A percentile compares a stretch with the other conserved stretches of the same genome.
These are phyloP conservation scores for Podospora comata DNA, from an alignment of 495 filamentous ascomycete genomes.

Conservation along the genomic window DNA sequence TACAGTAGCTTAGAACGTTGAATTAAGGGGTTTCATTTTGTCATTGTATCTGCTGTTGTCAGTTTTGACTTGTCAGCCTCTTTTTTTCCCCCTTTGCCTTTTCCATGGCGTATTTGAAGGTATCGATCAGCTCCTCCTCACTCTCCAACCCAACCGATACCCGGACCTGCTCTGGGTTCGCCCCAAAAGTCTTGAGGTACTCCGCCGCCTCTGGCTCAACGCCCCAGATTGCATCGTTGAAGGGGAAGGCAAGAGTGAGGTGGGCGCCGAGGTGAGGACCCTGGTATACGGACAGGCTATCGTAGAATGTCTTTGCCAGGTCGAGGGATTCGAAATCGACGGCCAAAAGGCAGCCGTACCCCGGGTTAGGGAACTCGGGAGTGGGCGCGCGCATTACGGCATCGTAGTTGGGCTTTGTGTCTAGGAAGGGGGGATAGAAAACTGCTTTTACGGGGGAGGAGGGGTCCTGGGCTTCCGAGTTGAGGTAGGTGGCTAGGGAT, in stretches of 20 bases:
- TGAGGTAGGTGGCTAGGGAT: conserved; percentile 37
- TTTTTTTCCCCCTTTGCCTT: conserved; percentile 11
- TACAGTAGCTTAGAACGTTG: background rate
- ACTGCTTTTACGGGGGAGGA: conserved; percentile 35
- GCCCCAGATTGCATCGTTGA: conserved; percentile 39
- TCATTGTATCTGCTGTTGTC: background rate
- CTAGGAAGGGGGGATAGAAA: conserved; percentile 41
- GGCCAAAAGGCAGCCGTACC: conserved; percentile 39
- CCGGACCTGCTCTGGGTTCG: conserved; percentile 35
- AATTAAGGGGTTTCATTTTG: background rate
- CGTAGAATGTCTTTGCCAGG: conserved; percentile 38
- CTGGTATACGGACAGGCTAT: conserved; percentile 40
- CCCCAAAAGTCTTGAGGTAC: conserved; percentile 32
- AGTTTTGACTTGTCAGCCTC: background rate
- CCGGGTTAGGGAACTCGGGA: conserved; percentile 32
- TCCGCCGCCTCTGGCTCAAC: conserved; percentile 19
- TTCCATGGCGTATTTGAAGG: conserved; percentile 33
- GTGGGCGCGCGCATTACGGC: conserved; percentile 36
- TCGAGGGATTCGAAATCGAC: conserved; percentile 41
- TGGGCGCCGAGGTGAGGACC: conserved; percentile 50
- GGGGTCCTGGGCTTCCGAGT: conserved; percentile 19
- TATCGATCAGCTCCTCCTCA: conserved; percentile 34
- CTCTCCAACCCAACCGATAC: conserved; percentile 44
- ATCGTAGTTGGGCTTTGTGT: conserved; percentile 34
- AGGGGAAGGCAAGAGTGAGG: conserved; percentile 42